Base-by-base conservation (phyloP, 1,284 basidiomycete species). In the Fistulinella cinereoalba region DNA sequence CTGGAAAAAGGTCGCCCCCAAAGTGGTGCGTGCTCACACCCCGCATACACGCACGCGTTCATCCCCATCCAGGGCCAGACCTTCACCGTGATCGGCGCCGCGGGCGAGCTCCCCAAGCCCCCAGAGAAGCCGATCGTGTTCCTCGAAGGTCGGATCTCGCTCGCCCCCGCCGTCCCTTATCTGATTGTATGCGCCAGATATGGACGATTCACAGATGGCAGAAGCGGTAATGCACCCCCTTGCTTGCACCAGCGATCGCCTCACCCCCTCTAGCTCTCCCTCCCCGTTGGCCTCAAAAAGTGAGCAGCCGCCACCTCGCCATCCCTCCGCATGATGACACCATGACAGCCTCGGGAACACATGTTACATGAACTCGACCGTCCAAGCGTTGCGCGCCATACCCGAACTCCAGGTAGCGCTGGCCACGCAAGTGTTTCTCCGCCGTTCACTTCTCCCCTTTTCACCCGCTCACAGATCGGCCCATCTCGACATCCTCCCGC, bases 351-450 rank as follows among this genome's bases (percentile, higher is more conserved):
- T 91, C 37, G 92, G 92, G 32, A 95, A 95, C 64, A 95, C 92
- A 1, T 95, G 92, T 61, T 98, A 98, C 69, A 91, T 98, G 83
- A 98, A 97, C 63, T 85, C 96, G 6, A 94, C 92, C 0, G 74
- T 99, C 2, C 96, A 99, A 71, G 88, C 92, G 13, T 76, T 99
- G 53, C 85, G 92, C 16, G 83, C 88, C 3, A 88, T 99, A 45
- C 93, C 94, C 0, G 92, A 97, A 60, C 76, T 99, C 2, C 85
- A 88, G 56, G 65, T 71, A 1, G 85, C 88, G 2, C 73, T 96
- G 18, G 67, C 66, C 52, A 67, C 67, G 82, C 87, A 61, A 57
- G 80, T 68, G 37, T 23, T 6, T 23, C 34, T 25, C 1, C n/a
- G 13, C 25, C 31, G 6, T 2, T 34, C 2, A 11, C 12, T 23